Percentiles rank a stretch among this genome's conserved stretches.
phyloP scores from a whole-genome alignment of 148 eudicot species.

The Beta vulgaris region DNA sequence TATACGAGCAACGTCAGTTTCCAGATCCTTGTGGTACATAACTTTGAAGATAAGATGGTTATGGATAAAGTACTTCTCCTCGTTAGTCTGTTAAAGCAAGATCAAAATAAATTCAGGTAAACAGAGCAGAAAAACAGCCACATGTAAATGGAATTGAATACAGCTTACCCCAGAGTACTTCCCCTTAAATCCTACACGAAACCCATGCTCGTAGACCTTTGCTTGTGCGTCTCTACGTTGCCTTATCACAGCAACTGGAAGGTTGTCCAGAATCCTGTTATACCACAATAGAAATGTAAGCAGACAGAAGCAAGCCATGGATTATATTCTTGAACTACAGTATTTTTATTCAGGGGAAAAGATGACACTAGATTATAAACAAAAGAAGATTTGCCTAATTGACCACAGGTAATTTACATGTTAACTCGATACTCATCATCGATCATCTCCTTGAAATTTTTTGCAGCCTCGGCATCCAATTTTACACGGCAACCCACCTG shows the following conservation, averaged over 20 bases:
- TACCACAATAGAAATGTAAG: constrained; percentile 20
- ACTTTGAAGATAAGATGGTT: constrained; percentile 54
- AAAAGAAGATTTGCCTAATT: not conserved
- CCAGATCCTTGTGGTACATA: constrained; percentile 46
- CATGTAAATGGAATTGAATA: not conserved
- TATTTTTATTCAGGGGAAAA: not conserved
- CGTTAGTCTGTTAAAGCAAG: constrained; percentile 37
- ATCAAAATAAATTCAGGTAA: constrained; percentile 18
- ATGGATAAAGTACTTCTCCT: constrained; percentile 45
- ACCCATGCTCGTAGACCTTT: constrained; percentile 51
- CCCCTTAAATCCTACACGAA: constrained; percentile 49
- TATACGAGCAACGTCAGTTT: constrained; percentile 47
- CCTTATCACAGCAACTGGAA: constrained; percentile 47
- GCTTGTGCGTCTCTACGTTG: constrained; percentile 41
- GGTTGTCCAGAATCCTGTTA: constrained; percentile 53
- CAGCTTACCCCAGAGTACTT: constrained; percentile 43
- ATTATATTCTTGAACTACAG: not conserved
- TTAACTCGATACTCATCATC: constrained; percentile 57
- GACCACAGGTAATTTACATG: constrained; percentile 35
- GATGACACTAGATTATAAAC: not conserved
- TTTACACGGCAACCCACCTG: constrained; percentile 41
- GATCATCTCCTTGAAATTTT: constrained; percentile 55
- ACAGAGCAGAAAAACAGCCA: not conserved
- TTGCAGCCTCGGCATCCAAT: constrained; percentile 45
- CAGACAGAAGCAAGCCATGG: not conserved